A percentile compares a stretch with the other conserved stretches of the same genome.
Evolutionary conservation across 129 eudicot genomes (phyloP).

Genomic region (Pseudognaphalium luteoalbum): DNA sequence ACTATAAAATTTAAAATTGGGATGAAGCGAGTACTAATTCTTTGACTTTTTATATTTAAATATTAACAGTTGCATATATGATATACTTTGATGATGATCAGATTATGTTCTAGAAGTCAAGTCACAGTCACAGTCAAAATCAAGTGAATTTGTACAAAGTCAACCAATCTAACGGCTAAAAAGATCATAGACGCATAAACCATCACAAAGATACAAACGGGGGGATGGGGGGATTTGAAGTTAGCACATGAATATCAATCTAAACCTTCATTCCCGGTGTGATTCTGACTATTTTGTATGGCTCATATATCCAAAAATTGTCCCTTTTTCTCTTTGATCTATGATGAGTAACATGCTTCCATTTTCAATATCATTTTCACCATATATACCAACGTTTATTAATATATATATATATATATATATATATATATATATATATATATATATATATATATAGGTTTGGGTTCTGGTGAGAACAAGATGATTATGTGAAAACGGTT

Average conservation of each 20-base stretch:
- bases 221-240: too few species aligned
- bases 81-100: not conserved
- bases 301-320: not conserved
- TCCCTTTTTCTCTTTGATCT: not conserved
- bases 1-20: too few species aligned
- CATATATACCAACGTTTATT: slow-evolving; percentile 3
- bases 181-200: slow-evolving; percentile 9
- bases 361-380: not conserved
- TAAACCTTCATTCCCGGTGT: slow-evolving; percentile 25
- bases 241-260: slow-evolving; percentile 37
- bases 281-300: slow-evolving; percentile 27
- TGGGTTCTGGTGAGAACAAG: too few species aligned
- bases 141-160: not conserved
- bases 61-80: not conserved
- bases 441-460: too few species aligned
- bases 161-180: slow-evolving; percentile 22
- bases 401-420: too few species aligned
- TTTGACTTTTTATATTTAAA: slow-evolving; percentile 7
- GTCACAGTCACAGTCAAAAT: not conserved
- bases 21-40: not conserved
- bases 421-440: too few species aligned
- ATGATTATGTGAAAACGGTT: too few species aligned
- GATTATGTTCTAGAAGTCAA: slow-evolving; percentile 6
- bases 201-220: slow-evolving; percentile 14
- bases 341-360: slow-evolving; percentile 20